A percentile compares a stretch with the other conserved stretches of the same genome.
phyloP scores from a whole-genome alignment of 768 basidiomycete genomes.

The Butyriboletus loyo region DNA sequence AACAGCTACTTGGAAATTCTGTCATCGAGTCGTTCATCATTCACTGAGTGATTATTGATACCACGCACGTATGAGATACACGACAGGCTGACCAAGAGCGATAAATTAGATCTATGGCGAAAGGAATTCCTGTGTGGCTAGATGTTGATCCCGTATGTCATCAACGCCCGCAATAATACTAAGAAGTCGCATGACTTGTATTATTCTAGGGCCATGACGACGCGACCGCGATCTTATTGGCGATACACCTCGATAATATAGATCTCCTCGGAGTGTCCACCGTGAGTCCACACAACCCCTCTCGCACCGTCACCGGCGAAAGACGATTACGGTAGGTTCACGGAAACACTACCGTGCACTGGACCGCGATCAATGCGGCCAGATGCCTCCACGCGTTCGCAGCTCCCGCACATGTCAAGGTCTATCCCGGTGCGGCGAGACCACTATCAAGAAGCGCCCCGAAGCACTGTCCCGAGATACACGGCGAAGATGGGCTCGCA shows the following conservation, averaged over 20 bases:
- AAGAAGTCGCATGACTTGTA: neutral
- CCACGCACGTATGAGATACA: neutral
- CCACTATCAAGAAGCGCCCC: constrained; percentile 59
- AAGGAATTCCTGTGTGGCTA: constrained; percentile 45
- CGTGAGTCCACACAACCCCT: constrained; percentile 37
- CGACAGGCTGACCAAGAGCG: neutral
- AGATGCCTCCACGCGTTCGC: constrained; percentile 75
- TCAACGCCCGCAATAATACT: neutral
- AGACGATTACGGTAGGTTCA: constrained; percentile 54
- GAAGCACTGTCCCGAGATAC: constrained; percentile 73
- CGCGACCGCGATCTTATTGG: constrained; percentile 79
- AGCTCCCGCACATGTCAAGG: constrained; percentile 52
- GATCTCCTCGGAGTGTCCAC: constrained; percentile 81
- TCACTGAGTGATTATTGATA: neutral
- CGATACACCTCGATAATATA: constrained; percentile 62
- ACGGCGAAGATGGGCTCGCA: constrained; percentile 78
- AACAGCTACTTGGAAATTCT: neutral
- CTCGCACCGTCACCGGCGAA: neutral
- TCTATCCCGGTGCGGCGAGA: constrained; percentile 66
- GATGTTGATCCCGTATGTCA: constrained; percentile 61
- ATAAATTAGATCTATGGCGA: constrained; percentile 8
- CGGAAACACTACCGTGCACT: constrained; percentile 66
- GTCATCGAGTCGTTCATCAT: neutral
- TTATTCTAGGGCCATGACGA: constrained; percentile 78
- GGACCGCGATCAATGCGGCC: constrained; percentile 71